Evolutionary conservation across 2,329 filamentous ascomycete genomes (phyloP), one percentile per base, ranked within the genome.

Genomic region (Monilinia polystroma): DNA sequence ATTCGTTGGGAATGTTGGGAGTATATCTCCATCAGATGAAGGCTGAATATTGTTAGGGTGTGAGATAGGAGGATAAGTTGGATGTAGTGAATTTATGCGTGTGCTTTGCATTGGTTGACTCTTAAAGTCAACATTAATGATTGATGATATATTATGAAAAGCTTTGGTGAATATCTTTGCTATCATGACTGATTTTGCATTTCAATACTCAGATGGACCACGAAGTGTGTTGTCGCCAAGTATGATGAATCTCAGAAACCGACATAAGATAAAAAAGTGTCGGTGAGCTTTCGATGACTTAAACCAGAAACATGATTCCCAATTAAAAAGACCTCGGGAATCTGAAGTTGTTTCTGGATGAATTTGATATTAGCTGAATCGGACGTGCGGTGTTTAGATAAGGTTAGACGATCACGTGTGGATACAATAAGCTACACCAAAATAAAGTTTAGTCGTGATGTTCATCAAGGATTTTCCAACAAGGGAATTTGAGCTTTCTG

Each of bases 1-100:
- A 0, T 71, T 72, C 43, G 57, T 73, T 12, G 63, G 62, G 8
- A 69, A 69, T 54, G 41, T 71, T 47, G 62, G 32, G 11, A 56
- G 4, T 16, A n/a, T 52, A 41, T 65, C 63, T 35, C 53, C 63
- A 32, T 23, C n/a, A 62, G 45, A 29, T 54, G 29, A 18, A n/a
- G 8, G 18, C 8, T 29, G 10, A n/a, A 54, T 54, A 5, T 8
- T 11, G 3, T 35, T 8, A 35, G 32, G 32, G 6, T 35, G 32
- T 35, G 7, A 35, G 32, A 35, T 35, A 35, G 5, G 32, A 54
- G 8, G 2, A n/a, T n/a, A 14, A 47, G 45, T 47, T 20, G 18
- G 18, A 47, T 10, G 20, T 47, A 20, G 45, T n/a, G 45, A 2
- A 35, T 35, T 20, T 35, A n/a, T 20, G 29, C 52, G 8, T n/a